phyloP scores from a whole-genome alignment of 192 early-diverging fungal species.

The Thamnidium elegans region DNA sequence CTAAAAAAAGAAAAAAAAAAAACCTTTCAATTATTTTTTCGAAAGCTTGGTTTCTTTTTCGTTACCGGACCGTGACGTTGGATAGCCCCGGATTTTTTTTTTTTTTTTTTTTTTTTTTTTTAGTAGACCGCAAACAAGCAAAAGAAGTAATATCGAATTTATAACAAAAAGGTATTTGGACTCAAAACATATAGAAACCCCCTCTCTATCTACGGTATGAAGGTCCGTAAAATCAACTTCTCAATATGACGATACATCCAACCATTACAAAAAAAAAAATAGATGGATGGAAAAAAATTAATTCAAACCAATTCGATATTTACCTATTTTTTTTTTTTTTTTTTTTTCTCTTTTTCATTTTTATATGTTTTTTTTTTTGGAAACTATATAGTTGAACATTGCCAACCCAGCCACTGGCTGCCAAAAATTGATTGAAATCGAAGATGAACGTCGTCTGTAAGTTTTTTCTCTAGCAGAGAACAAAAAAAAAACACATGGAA shows the following conservation, averaged over 20 bases:
- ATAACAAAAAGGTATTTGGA: too few species aligned
- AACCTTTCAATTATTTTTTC: too few species aligned
- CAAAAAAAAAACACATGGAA: too few species aligned
- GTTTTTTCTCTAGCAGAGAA: neutral
- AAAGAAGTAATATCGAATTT: too few species aligned
- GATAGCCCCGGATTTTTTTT: too few species aligned
- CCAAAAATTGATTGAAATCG: slow-evolving; percentile 54
- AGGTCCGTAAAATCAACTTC: neutral
- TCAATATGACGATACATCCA: neutral
- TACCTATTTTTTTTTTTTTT: neutral
- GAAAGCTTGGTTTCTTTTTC: too few species aligned
- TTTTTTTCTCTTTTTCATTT: neutral
- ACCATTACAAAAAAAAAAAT: neutral
- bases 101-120: too few species aligned
- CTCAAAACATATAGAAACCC: neutral
- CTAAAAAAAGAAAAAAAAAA: too few species aligned
- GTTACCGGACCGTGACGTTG: too few species aligned
- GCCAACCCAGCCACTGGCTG: slow-evolving; percentile 24
- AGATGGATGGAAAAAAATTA: neutral
- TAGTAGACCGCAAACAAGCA: too few species aligned
- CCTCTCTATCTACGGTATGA: slow-evolving; percentile 6
- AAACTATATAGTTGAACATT: slow-evolving; percentile 13
- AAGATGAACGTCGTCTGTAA: slow-evolving; percentile 40
- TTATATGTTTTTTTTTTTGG: neutral
- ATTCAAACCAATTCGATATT: neutral